phyloP scores from a whole-genome alignment of 2,329 filamentous ascomycete species.

The Hymenoscyphus fraxineus region DNA sequence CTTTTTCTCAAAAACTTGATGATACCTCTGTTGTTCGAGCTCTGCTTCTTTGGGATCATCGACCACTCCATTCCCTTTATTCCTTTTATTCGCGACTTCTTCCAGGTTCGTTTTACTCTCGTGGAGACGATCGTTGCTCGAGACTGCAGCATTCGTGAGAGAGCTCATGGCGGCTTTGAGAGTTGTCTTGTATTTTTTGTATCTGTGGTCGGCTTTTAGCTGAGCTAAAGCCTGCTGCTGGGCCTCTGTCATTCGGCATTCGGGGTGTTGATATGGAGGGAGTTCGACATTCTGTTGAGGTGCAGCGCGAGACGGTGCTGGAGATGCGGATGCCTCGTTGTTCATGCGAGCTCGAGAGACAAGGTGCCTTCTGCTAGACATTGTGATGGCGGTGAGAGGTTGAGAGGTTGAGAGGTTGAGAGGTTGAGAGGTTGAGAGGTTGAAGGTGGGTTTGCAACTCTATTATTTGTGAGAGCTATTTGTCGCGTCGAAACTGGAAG shows the following conservation, averaged over 20 bases:
- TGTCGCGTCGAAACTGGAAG: background rate
- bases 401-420: background rate
- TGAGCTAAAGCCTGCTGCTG: conserved; percentile 44
- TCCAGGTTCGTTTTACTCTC: conserved; percentile 26
- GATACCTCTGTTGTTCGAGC: conserved; percentile 37
- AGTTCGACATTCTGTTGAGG: conserved; percentile 31
- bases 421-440: background rate
- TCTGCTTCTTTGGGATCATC: conserved; percentile 37
- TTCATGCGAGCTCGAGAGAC: conserved; percentile 20
- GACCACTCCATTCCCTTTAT: conserved; percentile 31
- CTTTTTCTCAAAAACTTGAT: conserved; percentile 41
- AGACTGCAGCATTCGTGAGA: conserved; percentile 47
- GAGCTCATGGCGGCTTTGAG: conserved; percentile 43
- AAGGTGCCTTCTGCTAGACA: conserved; percentile 25
- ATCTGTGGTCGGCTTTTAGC: conserved; percentile 41
- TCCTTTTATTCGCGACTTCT: conserved; percentile 28
- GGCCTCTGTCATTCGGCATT: conserved; percentile 46
- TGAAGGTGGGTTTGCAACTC: background rate
- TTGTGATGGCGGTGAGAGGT: conserved; percentile 6
- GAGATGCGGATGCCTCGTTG: conserved; percentile 25
- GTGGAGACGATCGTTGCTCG: conserved; percentile 52
- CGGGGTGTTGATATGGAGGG: conserved; percentile 50
- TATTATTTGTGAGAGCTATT: background rate
- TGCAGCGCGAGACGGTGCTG: conserved; percentile 18
- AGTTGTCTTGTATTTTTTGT: conserved; percentile 45